Evolutionary conservation across 805 yeast genomes (phyloP), one percentile per base, ranked within the genome.

Genomic region (Saccharomycopsis malanga): DNA sequence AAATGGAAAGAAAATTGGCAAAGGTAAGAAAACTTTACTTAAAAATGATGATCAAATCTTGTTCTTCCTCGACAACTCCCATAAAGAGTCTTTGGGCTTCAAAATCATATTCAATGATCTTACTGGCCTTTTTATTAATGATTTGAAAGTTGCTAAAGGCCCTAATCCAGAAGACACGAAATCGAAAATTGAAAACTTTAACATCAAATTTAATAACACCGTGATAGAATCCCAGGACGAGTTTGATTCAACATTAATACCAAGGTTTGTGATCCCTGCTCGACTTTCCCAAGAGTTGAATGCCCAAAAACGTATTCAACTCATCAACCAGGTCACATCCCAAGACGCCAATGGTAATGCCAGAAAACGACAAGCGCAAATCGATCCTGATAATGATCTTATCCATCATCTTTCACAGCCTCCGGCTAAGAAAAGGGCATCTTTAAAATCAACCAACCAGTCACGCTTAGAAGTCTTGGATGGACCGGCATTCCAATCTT

Each of bases 41-140:
- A 76, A 69, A 56, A 70, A 82, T 52, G 83, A 83, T 0, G 96
- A 87, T 60, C 68, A 65, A 27, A 62, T 88, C 4, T 77, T 77
- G 56, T 65, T 87, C 17, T 81, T 87, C 54, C 70, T 73, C 46
- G 95, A 87, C 59, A 72, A 64, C 21, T 66, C 68, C 4, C 66
- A 75, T 15, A 63, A 69, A 10, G 79, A 78, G 37, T 70, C 63
- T 42, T 64, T 84, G 55, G 74, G 79, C 2, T 84, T 76, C 57
- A 62, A 61, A 38, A 74, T 83, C 3, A 60, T 65, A 12, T 67
- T 83, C 22, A 66, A 69, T 44, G 88, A 83, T 54, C 62, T 74
- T 1, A 79, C 87, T 0, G 89, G 89, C 1, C 61, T 82, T 18
- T 81, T 73, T 62, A 72, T 74, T 45, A 81, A 80, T 6, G 62